Evolutionary conservation across 306 rosid species (phyloP).

Genomic region (Vicia villosa): DNA sequence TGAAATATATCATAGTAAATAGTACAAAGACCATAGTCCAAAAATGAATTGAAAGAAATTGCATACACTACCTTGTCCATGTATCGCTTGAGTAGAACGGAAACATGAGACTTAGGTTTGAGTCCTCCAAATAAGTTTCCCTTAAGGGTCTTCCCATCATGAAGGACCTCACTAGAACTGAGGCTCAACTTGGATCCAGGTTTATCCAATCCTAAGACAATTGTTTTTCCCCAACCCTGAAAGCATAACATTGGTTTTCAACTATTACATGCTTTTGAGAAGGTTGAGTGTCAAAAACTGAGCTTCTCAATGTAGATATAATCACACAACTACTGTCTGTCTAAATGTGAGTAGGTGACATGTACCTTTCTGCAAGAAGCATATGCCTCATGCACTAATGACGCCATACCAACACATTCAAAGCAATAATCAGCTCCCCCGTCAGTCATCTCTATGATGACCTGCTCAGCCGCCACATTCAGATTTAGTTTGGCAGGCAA

Average conservation of each 20-base stretch:
- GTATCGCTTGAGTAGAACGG: slow-evolving; percentile 64
- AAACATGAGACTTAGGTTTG: slow-evolving; percentile 72
- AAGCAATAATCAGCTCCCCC: slow-evolving; percentile 89
- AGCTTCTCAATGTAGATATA: no score
- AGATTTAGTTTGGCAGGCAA: background rate
- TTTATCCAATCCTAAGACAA: slow-evolving; percentile 72
- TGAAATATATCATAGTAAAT: background rate
- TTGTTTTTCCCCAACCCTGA: slow-evolving; percentile 94
- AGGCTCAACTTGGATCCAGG: slow-evolving; percentile 56
- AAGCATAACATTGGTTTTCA: slow-evolving; percentile 13
- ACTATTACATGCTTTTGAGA: no score
- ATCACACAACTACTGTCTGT: no score
- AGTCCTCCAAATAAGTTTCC: slow-evolving; percentile 83
- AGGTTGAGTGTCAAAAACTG: no score
- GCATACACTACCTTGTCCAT: slow-evolving; percentile 38
- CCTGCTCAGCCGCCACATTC: slow-evolving; percentile 40
- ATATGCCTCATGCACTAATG: slow-evolving; percentile 71
- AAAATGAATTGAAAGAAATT: background rate
- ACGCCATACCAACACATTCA: slow-evolving; percentile 79
- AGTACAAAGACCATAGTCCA: background rate
- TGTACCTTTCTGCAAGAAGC: slow-evolving; percentile 73
- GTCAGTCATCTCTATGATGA: slow-evolving; percentile 57
- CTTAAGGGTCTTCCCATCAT: slow-evolving; percentile 57
- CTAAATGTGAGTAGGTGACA: slow-evolving; percentile 29
- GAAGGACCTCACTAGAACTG: slow-evolving; percentile 55